Evolutionary conservation across 2,329 filamentous ascomycete genomes (phyloP).

Genomic region (Tolypocladium inflatum): DNA sequence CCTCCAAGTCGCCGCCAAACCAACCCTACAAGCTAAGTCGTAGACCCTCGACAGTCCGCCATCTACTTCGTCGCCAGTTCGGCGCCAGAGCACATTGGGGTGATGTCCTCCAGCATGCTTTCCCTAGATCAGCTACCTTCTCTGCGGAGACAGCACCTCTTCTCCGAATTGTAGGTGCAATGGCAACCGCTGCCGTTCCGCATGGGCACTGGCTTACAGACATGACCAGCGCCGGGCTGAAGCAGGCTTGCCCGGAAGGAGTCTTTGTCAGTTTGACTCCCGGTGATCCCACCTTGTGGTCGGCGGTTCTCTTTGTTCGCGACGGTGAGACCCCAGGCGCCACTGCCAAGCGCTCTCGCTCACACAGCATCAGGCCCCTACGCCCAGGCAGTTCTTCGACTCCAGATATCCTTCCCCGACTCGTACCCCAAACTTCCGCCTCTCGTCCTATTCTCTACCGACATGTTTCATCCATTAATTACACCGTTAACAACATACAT

Average conservation of each 20-base stretch:
- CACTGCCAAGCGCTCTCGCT: background rate
- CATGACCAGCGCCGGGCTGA: conserved; percentile 59
- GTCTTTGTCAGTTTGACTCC: conserved; percentile 80
- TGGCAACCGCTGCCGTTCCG: background rate
- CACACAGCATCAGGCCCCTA: conserved; percentile 61
- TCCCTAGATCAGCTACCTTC: conserved; percentile 38
- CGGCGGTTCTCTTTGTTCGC: conserved; percentile 83
- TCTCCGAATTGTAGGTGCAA: conserved; percentile 67
- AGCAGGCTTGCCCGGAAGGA: conserved; percentile 73
- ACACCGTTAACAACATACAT: conserved; percentile 92
- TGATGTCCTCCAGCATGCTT: background rate
- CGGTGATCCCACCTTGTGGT: conserved; percentile 74
- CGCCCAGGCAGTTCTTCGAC: conserved; percentile 74
- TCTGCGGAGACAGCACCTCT: conserved; percentile 64
- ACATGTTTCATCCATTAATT: conserved; percentile 91
- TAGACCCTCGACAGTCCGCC: background rate
- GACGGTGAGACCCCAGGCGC: conserved; percentile 50
- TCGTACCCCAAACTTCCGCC: conserved; percentile 73
- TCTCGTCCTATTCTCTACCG: conserved; percentile 77
- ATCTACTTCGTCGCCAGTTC: background rate
- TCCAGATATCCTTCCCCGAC: conserved; percentile 80
- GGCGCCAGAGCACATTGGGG: background rate
- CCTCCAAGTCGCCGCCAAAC: background rate
- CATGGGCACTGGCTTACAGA: background rate
- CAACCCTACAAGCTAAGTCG: background rate